Base-by-base conservation (phyloP, 768 basidiomycete species). In the Suillus placidus region DNA sequence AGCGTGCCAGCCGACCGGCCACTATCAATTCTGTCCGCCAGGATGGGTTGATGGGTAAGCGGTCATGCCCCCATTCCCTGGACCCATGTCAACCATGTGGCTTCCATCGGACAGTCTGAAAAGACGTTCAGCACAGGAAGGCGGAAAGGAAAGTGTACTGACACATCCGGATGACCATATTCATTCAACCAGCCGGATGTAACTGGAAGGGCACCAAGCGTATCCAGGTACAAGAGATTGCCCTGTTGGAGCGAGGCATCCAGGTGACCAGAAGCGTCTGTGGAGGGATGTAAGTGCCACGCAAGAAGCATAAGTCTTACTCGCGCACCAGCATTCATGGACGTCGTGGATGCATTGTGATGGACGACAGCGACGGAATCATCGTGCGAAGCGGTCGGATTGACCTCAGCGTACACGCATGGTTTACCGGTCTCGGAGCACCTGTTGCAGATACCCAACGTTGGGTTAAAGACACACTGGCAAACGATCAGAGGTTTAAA, bases 341-440 rank as follows among this genome's bases (percentile, higher is more conserved):
- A 30, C 32, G 6, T 35, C 1, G 54, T 55, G 54, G 32, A 35
- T 20, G 12, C 2, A 35, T 35, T 55, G 54, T 7, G 54, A 55
- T 55, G 54, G 54, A 35, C 54, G 54, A 55, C 54, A 35, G 54
- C 58, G 58, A 20, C 38, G 14, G 58, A 32, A 32, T 30, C 58
- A 43, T 40, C 18, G 4, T 60, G 58, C 6, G 40, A 6, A 60
- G 58, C 3, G 30, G 58, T 32, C 18, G 26, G 1, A 32, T 20
- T 60, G 38, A 30, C 58, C 26, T 60, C 58, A 13, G 40, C 58
- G 10, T 60, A 60, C 18, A 60, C 58, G 40, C 58, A 60, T 60
- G 38, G 6, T 60, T 20, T 60, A 37, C 30, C 18, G 16, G 18
- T 60, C 40, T 60, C 58, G 10, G 16, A 60, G 40, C 58, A 60